A percentile compares a stretch with the other conserved stretches of the same genome.
Evolutionary conservation across 352 stramenopile genomes (phyloP).

Genomic region (Nothophytophthora sp.): DNA sequence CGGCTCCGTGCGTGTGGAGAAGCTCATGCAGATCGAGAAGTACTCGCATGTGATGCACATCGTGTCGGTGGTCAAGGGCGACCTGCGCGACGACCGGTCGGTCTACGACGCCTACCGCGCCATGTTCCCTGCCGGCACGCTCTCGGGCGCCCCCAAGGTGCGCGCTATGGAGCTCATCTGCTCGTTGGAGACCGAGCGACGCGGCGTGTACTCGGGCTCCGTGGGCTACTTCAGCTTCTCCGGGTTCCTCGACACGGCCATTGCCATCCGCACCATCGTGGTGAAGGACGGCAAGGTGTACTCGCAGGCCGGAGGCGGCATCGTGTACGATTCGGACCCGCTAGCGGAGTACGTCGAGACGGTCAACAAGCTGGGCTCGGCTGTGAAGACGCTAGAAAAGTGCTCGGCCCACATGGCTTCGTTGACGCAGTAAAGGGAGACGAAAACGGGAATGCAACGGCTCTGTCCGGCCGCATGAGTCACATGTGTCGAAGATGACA

Average conservation of each 20-base stretch:
- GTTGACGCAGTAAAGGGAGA: conserved; percentile 26
- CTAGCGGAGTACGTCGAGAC: conserved; percentile 89
- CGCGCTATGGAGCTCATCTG: conserved; percentile 91
- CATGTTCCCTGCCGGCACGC: conserved; percentile 86
- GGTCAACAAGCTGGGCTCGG: conserved; percentile 87
- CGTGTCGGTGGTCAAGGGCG: conserved; percentile 87
- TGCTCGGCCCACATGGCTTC: conserved; percentile 49
- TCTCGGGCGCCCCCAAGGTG: conserved; percentile 90
- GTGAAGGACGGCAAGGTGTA: conserved; percentile 82
- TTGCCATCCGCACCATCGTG: conserved; percentile 89
- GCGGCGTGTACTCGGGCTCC: conserved; percentile 84
- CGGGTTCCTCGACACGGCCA: conserved; percentile 86
- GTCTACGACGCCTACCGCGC: conserved; percentile 90
- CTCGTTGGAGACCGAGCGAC: conserved; percentile 77
- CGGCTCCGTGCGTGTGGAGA: conserved; percentile 80
- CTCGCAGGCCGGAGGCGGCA: conserved; percentile 83
- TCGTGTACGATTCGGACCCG: conserved; percentile 90
- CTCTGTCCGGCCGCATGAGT: no score
- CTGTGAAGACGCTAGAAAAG: conserved; percentile 86
- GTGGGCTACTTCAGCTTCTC: conserved; percentile 90
- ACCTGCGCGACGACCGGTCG: conserved; percentile 75
- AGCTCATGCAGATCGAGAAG: conserved; percentile 91
- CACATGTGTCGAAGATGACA: no score
- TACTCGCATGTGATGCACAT: conserved; percentile 94
- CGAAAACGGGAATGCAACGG: no score